Evolutionary conservation across 2,329 filamentous ascomycete genomes (phyloP), one percentile per base, ranked within the genome.

Genomic region (Monilinia aucupariae): DNA sequence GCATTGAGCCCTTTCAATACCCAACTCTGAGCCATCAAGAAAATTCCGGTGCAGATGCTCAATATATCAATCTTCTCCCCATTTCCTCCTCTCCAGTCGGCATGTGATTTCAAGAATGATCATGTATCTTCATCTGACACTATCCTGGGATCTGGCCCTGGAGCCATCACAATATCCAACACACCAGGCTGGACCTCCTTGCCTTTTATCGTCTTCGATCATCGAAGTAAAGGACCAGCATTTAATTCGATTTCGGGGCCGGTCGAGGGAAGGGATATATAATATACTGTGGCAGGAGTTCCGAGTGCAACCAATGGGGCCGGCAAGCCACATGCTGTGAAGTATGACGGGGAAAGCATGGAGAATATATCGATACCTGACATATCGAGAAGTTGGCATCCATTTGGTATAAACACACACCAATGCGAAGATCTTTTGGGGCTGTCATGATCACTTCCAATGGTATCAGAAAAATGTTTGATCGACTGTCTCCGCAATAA

Each of bases 31-130:
- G 75, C 80, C 61, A 81, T 80, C 15, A 83, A 25, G 43, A 78
- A 76, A 30, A 79, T 75, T 0, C 81, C 81, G 4, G 81, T 81
- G 72, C 81, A 84, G 12, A 84, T 75, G 65, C 78, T 77, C 64
- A 84, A 71, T 47, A 84, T 75, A 64, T 83, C 81, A 15, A 79
- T 79, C 6, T 67, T 74, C 5, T 72, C 64, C 2, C 70, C 71
- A 54, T 71, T 71, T 13, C 64, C 45, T 6, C 65, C 64, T 43
- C 47, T 55, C 64, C 64, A 68, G 9, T 47, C 39, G 10, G 68
- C 75, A 63, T 84, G 81, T 3, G 59, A 69, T 9, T 71, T 70
- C 51, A 84, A 67, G 76, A 81, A 84, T 47, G 71, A 71, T n/a
- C 77, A 65, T 1, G 71, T 74, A 0, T 71, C 74, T 49, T 74